Evolutionary conservation across 2,329 filamentous ascomycete genomes (phyloP), one percentile per base, ranked within the genome.

Genomic region (Nakataea oryzae): DNA sequence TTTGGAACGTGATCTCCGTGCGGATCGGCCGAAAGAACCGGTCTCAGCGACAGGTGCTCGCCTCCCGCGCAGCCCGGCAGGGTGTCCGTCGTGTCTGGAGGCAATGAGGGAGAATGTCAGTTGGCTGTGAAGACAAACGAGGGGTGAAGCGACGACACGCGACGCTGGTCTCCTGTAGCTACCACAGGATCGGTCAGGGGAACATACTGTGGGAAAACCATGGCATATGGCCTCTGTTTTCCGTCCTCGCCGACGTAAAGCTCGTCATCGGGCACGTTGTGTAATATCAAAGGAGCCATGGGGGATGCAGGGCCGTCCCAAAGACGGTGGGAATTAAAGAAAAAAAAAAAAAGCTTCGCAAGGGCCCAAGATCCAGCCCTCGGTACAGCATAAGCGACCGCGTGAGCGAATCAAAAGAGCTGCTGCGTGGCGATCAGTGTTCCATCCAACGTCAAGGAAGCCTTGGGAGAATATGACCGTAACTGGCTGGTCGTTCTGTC

Each of bases 211-310:
- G 83, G 81, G 69, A 85, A 86, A 50, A 86, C 79, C 80, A 88
- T 85, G 65, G 85, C 86, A 70, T 87, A 88, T 2, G 86, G 86
- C 64, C 86, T 76, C 71, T 83, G 82, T 65, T 87, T 71, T 64
- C 86, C 86, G 73, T 88, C 86, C 61, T 86, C 83, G 63, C 86
- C 86, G 7, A 84, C 75, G 70, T 87, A 88, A 59, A 85, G 81
- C 70, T 88, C 86, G 60, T 88, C 85, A 66, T 88, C 85, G 62
- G 85, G 85, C 65, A 88, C 86, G 70, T 87, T 87, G 70, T 88
- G 86, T 41, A 88, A 76, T 69, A 88, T 87, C 63, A 88, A 76
- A 67, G 86, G 86, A 63, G 84, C 81, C 84, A 87, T 87, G 56
- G 59, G 41, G 55, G 24, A 58, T 3, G 24, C 26, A 11, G 28